Evolutionary conservation across 805 yeast genomes (phyloP), one percentile per base, ranked within the genome.

Genomic region (Dipodascus albidus): DNA sequence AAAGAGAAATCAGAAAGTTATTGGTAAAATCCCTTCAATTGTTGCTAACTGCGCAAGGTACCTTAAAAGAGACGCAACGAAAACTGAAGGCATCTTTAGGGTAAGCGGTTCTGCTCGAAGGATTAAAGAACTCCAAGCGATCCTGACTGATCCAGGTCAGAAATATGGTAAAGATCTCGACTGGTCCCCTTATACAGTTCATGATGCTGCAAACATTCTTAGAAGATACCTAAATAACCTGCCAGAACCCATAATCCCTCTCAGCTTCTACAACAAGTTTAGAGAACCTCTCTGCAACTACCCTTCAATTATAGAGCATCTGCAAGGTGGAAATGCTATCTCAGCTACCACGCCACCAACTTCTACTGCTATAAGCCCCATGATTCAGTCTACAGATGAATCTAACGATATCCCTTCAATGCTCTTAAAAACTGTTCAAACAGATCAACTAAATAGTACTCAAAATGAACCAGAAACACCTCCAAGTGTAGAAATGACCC

Each of bases 1-100:
- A 57, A 53, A 61, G 48, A 80, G 80, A 57, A 83, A 82, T 23
- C 78, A 82, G 54, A 78, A 85, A 31, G 81, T 83, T 50, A 93
- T 87, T 65, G 99, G 98, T 21, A 74, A 82, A 52, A 87, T 93
- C 19, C 99, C 99, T 0, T 78, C 88, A 17, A 85, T 93, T 14
- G 95, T 93, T n/a, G 98, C 97, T 15, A 85, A 88, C 60, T 91
- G 99, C 70, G 97, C 98, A 0, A 82, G 86, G 0, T 90, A 70
- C 63, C 70, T 93, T 55, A 91, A 93, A 63, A 79, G 80, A 49
- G 80, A 87, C 58, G 75, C 71, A 23, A 72, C 88, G 31, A 78
- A 79, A 31, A 83, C 85, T 0, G 93, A 91, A 66, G 99, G 99
- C 3, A 87, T 93, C 2, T 93, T 93, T 66, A 74, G 99, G 55